Evolutionary conservation across 2,329 filamentous ascomycete genomes (phyloP), one percentile per base, ranked within the genome.

Genomic region (Tolypocladium pustulatum): DNA sequence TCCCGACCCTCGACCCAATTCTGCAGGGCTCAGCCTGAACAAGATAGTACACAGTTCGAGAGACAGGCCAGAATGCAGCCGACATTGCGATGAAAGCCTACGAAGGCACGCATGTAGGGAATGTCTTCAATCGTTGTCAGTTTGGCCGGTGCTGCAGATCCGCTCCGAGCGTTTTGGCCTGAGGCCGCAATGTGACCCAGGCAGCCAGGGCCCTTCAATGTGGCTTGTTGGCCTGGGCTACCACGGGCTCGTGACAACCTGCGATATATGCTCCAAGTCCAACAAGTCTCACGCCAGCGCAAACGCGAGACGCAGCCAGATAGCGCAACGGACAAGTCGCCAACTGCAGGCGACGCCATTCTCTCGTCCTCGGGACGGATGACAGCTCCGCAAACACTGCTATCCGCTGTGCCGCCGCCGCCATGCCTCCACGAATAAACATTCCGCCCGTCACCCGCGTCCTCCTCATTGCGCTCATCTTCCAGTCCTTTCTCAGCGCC

Each of bases 381-480:
- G 49, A 53, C 30, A 34, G 17, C 49, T n/a, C 56, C 17, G 54
- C 41, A 54, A 32, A 15, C 34, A 38, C 37, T 25, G 30, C 41
- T 40, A 40, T 25, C 46, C 57, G 27, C 58, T 57, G 64, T 57
- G 61, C 56, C 56, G 74, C 68, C 57, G 74, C 68, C 71, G 74
- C 68, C 70, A 88, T 96, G 91, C 82, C 89, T 67, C 81, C 87
- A 57, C 87, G 93, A 78, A 82, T 97, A 76, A 97, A 95, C 70
- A 87, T 97, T 63, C 94, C 94, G 61, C 93, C 94, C 36, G 84
- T 96, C 65, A 97, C 94, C 54, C 88, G 94, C 63, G 85, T 84
- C 66, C 81, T 93, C 58, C 86, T 99, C 66, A 83, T 89, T 69
- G 81, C 81, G 61, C 82, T 96, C 60, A 73, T 91, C 63, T 76